A percentile compares a stretch with the other conserved stretches of the same genome.
phyloP scores from a whole-genome alignment of 208 protist species.

The Plasmodiophora brassicae region DNA sequence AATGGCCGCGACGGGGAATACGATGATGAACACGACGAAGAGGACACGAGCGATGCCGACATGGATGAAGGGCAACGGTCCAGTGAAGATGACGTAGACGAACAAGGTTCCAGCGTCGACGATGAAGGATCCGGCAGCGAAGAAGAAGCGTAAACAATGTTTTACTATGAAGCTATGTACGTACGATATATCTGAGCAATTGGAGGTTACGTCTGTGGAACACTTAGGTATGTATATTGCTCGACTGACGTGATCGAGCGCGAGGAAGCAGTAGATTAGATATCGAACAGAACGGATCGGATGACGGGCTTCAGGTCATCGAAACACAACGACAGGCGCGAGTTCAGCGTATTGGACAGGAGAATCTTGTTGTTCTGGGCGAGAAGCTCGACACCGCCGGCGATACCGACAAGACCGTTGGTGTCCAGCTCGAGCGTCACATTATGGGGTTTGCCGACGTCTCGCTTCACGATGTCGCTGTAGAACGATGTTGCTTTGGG shows the following conservation, averaged over 20 bases:
- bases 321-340: background rate
- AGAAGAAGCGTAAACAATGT: too few species aligned
- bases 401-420: background rate
- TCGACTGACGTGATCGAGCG: too few species aligned
- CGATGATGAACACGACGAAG: background rate
- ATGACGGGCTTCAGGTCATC: slow-evolving; percentile 11
- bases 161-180: too few species aligned
- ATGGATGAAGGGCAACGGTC: too few species aligned
- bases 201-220: too few species aligned
- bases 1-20: background rate
- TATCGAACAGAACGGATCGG: background rate
- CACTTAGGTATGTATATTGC: too few species aligned
- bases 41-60: background rate
- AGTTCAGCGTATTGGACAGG: background rate
- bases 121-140: too few species aligned
- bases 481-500: background rate
- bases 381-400: background rate
- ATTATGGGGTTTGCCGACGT: background rate
- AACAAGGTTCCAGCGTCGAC: too few species aligned
- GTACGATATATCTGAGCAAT: too few species aligned
- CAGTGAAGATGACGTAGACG: too few species aligned
- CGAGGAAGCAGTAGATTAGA: background rate
- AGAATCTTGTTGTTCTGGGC: background rate
- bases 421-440: background rate
- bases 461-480: background rate